Evolutionary conservation across 2,329 filamentous ascomycete species (phyloP), one percentile per base, ranked within the genome.

Genomic region (Dactylellina parvicollis): DNA sequence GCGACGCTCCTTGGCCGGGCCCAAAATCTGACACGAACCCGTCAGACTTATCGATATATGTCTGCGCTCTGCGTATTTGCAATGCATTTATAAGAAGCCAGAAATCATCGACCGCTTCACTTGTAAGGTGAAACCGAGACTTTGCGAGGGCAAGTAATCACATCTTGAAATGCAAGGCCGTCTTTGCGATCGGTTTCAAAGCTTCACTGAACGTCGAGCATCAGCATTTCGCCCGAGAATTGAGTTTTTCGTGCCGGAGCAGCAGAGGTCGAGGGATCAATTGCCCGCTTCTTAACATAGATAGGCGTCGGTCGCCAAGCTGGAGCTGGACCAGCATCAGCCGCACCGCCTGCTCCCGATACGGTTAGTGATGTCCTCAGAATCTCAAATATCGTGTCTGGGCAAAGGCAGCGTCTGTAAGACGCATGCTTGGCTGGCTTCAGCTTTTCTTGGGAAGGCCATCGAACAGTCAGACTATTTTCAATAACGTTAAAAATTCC

Each of bases 1-100:
- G 54, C 60, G n/a, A 49, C 20, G 9, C 44, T 14, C 56, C 69
- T 73, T 73, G 69, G 69, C 69, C 38, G 28, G 46, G 56, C 55
- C 69, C 69, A 73, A 73, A 73, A 73, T 66, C 69, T 73, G 60
- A 73, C 69, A 73, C 55, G 69, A 61, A 52, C 54, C 47, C 49
- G 59, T 65, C 49, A 73, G 60, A 66, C 59, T 72, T 59, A 72
- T 72, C 59, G 52, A 64, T 72, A 57, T 50, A 20, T 49, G 38
- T 40, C 30, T 32, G 5, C 12, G 46, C 54, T 26, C 28, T 40
- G 44, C 8, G 49, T 56, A 56, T 56, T 56, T 56, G 22, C n/a
- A n/a, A n/a, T n/a, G n/a, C 34, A 16, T 56, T 42, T 20, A 56
- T 28, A 56, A 40, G 20, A 24, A 42, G 10, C 22, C 22, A 28